These are phyloP conservation scores for Cadophora sp. DNA, from an alignment of 2,329 filamentous ascomycete species.

Conservation along the genomic window DNA sequence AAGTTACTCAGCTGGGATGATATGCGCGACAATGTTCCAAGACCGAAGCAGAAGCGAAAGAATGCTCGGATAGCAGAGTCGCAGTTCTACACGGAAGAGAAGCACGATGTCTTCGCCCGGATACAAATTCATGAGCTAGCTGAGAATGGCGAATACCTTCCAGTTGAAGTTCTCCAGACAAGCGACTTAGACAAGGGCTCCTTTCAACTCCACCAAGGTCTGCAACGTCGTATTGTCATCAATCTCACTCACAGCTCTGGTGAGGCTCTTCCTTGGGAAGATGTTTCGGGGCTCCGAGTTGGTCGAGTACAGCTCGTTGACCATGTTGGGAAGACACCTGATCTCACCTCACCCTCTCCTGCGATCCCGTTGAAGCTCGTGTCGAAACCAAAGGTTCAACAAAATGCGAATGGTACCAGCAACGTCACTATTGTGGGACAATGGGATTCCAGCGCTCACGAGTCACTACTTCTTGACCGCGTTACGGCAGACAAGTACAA, in stretches of 20 bases:
- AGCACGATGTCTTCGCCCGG: conserved; percentile 88
- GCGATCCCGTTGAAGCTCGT: conserved; percentile 81
- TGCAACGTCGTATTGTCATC: conserved; percentile 87
- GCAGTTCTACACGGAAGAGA: conserved; percentile 92
- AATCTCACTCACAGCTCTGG: conserved; percentile 92
- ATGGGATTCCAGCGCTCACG: conserved; percentile 95
- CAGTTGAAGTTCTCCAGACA: conserved; percentile 90
- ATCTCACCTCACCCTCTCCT: conserved; percentile 73
- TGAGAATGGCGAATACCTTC: conserved; percentile 88
- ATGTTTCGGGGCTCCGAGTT: conserved; percentile 77
- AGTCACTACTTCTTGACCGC: conserved; percentile 90
- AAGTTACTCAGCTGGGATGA: conserved; percentile 99
- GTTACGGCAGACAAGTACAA: conserved; percentile 92
- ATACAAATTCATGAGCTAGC: conserved; percentile 91
- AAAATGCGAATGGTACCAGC: conserved; percentile 88
- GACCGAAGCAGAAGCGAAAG: conserved; percentile 60
- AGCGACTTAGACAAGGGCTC: conserved; percentile 85
- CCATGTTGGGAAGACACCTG: conserved; percentile 81
- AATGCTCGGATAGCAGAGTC: conserved; percentile 80
- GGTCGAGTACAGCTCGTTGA: conserved; percentile 86
- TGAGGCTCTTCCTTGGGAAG: conserved; percentile 86
- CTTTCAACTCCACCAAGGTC: conserved; percentile 93
- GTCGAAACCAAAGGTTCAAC: conserved; percentile 78
- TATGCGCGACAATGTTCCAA: conserved; percentile 80
- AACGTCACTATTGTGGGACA: conserved; percentile 88